phyloP scores from a whole-genome alignment of 2,329 filamentous ascomycete species.

The Tolypocladium paradoxum region DNA sequence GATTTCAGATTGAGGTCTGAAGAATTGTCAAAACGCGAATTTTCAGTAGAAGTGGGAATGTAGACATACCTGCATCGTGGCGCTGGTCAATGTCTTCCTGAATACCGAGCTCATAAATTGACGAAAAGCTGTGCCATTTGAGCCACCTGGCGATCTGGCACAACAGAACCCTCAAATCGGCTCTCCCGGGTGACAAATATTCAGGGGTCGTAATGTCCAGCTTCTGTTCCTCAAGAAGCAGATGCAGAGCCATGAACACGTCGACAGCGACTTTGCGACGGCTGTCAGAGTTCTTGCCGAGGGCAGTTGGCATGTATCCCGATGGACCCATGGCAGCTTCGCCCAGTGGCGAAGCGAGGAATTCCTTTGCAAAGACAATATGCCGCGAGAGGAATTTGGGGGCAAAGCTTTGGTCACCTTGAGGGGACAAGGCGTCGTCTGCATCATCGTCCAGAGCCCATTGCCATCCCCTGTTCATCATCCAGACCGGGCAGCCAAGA shows the following conservation, averaged over 20 bases:
- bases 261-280: constrained; percentile 53
- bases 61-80: constrained; percentile 27
- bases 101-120: constrained; percentile 41
- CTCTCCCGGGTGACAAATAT: constrained; percentile 29
- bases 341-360: constrained; percentile 49
- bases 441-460: constrained; percentile 55
- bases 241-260: constrained; percentile 66
- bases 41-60: neutral
- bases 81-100: constrained; percentile 32
- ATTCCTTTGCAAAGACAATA: constrained; percentile 52
- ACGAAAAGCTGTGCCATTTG: constrained; percentile 47
- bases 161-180: constrained; percentile 58
- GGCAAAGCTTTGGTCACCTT: constrained; percentile 12
- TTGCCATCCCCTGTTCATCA: constrained; percentile 55
- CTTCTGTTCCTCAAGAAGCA: constrained; percentile 84
- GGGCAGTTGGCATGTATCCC: constrained; percentile 57
- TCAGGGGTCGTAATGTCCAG: constrained; percentile 50
- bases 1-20: constrained; percentile 21
- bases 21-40: neutral
- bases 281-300: constrained; percentile 39
- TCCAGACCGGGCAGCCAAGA: constrained; percentile 41
- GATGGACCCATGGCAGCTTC: constrained; percentile 37
- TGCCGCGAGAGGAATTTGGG: constrained; percentile 38
- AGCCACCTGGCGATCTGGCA: constrained; percentile 78
- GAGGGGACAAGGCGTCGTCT: constrained; percentile 15